Evolutionary conservation across 2,329 filamentous ascomycete species (phyloP), one percentile per base, ranked within the genome.

Genomic region (Boeremia exigua): DNA sequence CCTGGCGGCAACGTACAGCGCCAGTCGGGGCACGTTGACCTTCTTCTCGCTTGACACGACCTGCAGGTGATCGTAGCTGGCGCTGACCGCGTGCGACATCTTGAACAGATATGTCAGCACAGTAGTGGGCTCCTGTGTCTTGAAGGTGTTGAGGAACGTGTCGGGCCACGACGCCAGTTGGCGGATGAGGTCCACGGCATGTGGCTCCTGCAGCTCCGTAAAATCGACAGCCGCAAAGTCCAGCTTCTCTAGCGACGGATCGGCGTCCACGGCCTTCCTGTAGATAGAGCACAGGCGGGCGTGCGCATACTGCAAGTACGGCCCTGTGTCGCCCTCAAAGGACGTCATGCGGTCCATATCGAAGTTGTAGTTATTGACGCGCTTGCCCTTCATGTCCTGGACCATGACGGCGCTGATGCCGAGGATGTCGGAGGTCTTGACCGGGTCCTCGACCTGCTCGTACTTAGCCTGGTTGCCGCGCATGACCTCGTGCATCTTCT

Each of bases 401-500:
- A 96, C 92, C 92, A 98, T 98, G 72, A 98, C 94, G 71, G 90
- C 89, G 62, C 90, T 93, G 73, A 98, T 97, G 61, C 94, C 95
- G 3, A 98, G 84, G 10, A 86, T 91, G 78, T 98, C 95, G 58
- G 95, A 92, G 9, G 88, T 90, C 50, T 86, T 84, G 50, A 86
- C 87, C 0, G 94, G 94, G 75, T 98, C 82, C 70, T 88, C 90
- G 17, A 99, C 88, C 77, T 97, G 92, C 53, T 86, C 80, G 77
- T 98, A 99, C 82, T 99, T 99, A 71, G 84, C 82, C 68, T 90
- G 84, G 76, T 98, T 98, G 80, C 89, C 89, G 77, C 81, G 86
- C 95, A 99, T 99, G 47, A 96, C 91, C 59, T 96, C 91, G 81
- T 98, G 94, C 95, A 99, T 99, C 78, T 93, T 91, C 51, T 97